These are phyloP conservation scores for Tricholoma flavovirens DNA, from an alignment of 768 basidiomycete species.

Conservation along the genomic window DNA sequence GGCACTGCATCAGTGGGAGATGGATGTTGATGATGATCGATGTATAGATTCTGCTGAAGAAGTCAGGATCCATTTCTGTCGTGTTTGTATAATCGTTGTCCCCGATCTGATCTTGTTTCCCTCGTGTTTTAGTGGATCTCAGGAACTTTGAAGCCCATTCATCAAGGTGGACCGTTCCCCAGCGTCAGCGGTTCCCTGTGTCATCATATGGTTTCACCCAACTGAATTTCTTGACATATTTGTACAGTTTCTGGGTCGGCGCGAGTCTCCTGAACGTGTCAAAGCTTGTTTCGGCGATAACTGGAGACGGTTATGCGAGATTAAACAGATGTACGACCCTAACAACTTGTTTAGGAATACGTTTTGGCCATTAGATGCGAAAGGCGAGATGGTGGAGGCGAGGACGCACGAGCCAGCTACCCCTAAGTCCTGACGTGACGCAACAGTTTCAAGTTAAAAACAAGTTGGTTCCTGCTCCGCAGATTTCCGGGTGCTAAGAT, in stretches of 20 bases:
- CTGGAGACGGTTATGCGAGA: constrained; percentile 61
- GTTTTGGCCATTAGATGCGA: constrained; percentile 71
- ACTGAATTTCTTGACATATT: constrained; percentile 10
- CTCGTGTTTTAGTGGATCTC: constrained; percentile 62
- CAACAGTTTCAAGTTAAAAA: no score
- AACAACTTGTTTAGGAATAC: constrained; percentile 67
- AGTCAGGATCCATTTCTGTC: constrained; percentile 30
- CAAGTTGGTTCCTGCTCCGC: no score
- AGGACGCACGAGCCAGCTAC: constrained; percentile 59
- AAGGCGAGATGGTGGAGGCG: constrained; percentile 50
- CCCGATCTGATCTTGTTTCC: constrained; percentile 9
- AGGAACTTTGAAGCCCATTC: constrained; percentile 62
- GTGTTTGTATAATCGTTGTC: background rate
- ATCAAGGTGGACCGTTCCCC: constrained; percentile 77
- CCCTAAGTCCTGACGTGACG: constrained; percentile 17
- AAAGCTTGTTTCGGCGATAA: constrained; percentile 69
- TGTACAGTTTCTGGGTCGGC: constrained; percentile 66
- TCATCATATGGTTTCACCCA: background rate
- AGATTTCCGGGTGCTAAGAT: no score
- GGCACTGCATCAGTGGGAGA: constrained; percentile 91
- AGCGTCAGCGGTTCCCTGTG: constrained; percentile 40
- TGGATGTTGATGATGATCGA: constrained; percentile 72
- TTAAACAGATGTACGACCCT: constrained; percentile 79
- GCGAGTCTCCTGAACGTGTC: constrained; percentile 56
- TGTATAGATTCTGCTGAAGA: constrained; percentile 82